Evolutionary conservation across 495 filamentous ascomycete genomes (phyloP).

Genomic region (Stereocaulon alpinum): DNA sequence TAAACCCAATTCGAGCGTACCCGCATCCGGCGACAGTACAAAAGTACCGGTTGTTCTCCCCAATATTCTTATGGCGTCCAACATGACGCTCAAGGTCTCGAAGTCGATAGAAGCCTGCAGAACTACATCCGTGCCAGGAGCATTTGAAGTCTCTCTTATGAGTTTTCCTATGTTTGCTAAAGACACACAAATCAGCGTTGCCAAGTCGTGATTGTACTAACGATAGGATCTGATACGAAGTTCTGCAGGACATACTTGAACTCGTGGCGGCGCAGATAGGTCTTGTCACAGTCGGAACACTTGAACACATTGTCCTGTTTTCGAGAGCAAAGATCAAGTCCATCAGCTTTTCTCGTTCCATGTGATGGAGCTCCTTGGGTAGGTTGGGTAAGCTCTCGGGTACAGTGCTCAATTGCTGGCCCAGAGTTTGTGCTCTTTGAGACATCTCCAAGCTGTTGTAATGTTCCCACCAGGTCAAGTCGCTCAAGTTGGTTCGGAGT

Average conservation of each 20-base stretch:
- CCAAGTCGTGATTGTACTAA: too few relatives aligned
- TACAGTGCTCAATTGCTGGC: too few relatives aligned
- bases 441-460: too few relatives aligned
- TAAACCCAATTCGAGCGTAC: not conserved
- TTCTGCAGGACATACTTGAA: not conserved
- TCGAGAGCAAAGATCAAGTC: not conserved
- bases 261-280: not conserved
- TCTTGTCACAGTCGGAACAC: slow-evolving; percentile 1
- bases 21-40: not conserved
- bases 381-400: too few relatives aligned
- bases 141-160: slow-evolving; percentile 4
- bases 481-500: too few relatives aligned
- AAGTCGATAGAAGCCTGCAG: not conserved
- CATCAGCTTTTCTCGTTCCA: not conserved
- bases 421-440: too few relatives aligned
- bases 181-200: not conserved
- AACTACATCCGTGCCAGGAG: not conserved
- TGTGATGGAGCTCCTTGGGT: not conserved
- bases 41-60: not conserved
- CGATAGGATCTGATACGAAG: too few relatives aligned
- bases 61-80: not conserved
- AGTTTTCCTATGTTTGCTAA: slow-evolving; percentile 11
- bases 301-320: not conserved
- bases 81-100: slow-evolving; percentile 3
- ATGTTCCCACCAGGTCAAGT: too few relatives aligned